Evolutionary conservation across 202 grass and related monocot species (phyloP), one percentile per base, ranked within the genome.

Genomic region (Dendrocalamus latiflorus): DNA sequence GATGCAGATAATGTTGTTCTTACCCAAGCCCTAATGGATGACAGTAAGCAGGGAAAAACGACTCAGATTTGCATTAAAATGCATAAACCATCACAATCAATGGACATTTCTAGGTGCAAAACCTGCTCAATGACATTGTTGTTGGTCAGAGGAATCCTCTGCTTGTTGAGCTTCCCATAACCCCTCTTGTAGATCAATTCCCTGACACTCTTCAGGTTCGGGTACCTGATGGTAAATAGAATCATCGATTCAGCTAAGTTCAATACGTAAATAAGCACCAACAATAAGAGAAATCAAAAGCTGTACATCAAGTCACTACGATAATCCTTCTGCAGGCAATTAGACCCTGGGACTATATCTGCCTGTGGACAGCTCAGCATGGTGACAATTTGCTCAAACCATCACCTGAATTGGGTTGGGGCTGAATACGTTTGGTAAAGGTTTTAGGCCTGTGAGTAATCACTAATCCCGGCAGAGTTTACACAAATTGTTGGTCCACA

Each of bases 181-280:
- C 94, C 88, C 67, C 94, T 89, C 81, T 97, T 97, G 81, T 94
- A 94, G 72, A 97, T 94, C 83, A 94, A 70, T 58, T 97, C 88
- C 80, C 85, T 92, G 0, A 94, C 90, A 41, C 90, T 94, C 84
- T 94, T 94, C 70, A 94, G 76, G 74, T 94, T 97, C 0, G 89
- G 90, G 69, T 97, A 97, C 44, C 94, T 94, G 26, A 8, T 17
- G 59, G 59, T 62, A 16, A 6, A 62, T 7, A 33, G 6, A 62
- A 30, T 33, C 6, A 17, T 33, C 26, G 0, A 11, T 18, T 37
- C 43, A 74, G 54, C 26, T 0, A 42, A 60, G 37, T 58, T 61
- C 42, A n/a, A n/a, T n/a, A n/a, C n/a, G n/a, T n/a, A n/a, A n/a
- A n/a, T n/a, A n/a, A n/a, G n/a, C n/a, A n/a, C n/a, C n/a, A n/a